phyloP scores from a whole-genome alignment of 768 basidiomycete species.

The Psilocybe azurescens region DNA sequence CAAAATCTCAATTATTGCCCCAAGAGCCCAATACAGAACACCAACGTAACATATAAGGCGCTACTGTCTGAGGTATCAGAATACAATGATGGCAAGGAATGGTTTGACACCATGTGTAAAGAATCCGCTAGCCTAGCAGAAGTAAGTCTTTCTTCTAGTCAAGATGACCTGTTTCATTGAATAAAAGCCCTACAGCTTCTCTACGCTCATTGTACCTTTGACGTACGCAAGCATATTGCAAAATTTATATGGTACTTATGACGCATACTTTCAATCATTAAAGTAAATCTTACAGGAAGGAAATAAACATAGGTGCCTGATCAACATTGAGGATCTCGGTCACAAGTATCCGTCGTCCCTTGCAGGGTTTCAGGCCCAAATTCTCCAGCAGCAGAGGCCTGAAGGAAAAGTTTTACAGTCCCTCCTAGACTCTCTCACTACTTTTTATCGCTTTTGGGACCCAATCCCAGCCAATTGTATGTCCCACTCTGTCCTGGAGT shows the following conservation, averaged over 20 bases:
- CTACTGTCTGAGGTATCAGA: slow-evolving; percentile 6
- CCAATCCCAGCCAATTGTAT: slow-evolving; percentile 9
- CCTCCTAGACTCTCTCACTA: not conserved
- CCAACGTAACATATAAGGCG: not conserved
- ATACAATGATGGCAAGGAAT: not conserved
- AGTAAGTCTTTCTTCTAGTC: not conserved
- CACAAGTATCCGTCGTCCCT: not conserved
- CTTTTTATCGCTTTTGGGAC: slow-evolving; percentile 4
- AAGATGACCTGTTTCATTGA: not conserved
- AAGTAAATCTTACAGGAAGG: no score
- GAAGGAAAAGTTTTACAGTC: not conserved
- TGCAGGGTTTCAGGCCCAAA: not conserved
- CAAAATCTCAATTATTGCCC: not conserved
- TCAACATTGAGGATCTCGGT: slow-evolving; percentile 3
- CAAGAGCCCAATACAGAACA: not conserved
- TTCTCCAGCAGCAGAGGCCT: not conserved
- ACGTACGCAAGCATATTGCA: slow-evolving; percentile 4
- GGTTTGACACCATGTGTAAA: slow-evolving; percentile 1
- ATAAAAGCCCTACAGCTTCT: not conserved
- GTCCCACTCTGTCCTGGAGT: slow-evolving; percentile 1
- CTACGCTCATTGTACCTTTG: not conserved
- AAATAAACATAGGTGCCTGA: not conserved
- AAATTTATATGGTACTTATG: slow-evolving; percentile 6
- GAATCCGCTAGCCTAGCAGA: slow-evolving; percentile 12
- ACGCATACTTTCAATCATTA: not conserved